Conservation (phyloP, 2,329 filamentous ascomycete genomes). For the Pseudogymnoascus sp. region DNA sequence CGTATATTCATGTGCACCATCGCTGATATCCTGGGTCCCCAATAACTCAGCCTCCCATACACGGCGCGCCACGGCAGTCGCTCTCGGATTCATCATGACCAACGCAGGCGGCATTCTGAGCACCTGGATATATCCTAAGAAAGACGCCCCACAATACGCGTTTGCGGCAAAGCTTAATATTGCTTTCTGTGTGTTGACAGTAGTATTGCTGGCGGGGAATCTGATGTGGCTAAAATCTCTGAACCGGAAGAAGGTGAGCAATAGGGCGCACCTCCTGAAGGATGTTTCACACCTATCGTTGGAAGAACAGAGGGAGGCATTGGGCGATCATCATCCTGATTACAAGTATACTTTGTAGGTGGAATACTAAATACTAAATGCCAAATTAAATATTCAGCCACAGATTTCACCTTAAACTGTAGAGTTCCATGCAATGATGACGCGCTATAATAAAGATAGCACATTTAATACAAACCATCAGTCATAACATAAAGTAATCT, state of each 20-base stretch:
- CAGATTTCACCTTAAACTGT: background rate
- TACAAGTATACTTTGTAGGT: constrained; percentile 5
- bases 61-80: constrained; percentile 6
- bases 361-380: background rate
- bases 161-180: background rate
- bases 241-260: constrained; percentile 3
- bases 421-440: background rate
- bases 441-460: background rate
- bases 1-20: constrained; percentile 1
- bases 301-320: background rate
- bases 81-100: constrained; percentile 8
- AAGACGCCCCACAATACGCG: background rate
- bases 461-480: background rate
- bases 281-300: background rate
- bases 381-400: background rate
- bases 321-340: constrained; percentile 1
- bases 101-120: constrained; percentile 9
- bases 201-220: background rate
- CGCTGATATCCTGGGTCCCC: constrained; percentile 3
- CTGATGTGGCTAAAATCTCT: background rate
- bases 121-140: constrained; percentile 10
- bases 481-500: background rate
- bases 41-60: constrained; percentile 8
- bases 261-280: background rate
- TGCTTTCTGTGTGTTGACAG: background rate